A percentile compares a stretch with the other conserved stretches of the same genome.
Conservation (phyloP, 495 filamentous ascomycete genomes). For the Polyplosphaeria fusca region DNA sequence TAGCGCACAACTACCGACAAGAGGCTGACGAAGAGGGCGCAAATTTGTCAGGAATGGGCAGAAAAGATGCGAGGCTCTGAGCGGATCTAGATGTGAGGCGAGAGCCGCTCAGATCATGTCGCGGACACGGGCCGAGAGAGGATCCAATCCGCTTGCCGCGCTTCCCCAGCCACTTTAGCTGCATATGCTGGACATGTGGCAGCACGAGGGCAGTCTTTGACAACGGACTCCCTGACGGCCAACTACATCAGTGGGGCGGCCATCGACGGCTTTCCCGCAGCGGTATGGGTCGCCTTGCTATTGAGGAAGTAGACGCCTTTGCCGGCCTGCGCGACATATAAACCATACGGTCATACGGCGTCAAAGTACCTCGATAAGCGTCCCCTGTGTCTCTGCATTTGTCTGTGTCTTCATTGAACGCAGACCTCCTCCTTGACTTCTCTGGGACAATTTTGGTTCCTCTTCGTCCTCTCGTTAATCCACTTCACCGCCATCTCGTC, state of each 20-base stretch:
- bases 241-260: conserved; percentile 26
- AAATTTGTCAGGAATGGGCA: neutral
- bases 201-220: conserved; percentile 24
- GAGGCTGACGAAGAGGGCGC: conserved; percentile 7
- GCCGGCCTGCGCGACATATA: conserved; percentile 21
- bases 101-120: conserved; percentile 18
- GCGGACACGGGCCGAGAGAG: conserved; percentile 22
- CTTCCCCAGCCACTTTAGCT: conserved; percentile 11
- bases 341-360: conserved; percentile 7
- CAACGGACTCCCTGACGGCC: conserved; percentile 23
- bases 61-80: neutral
- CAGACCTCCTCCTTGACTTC: conserved; percentile 11
- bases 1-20: conserved; percentile 9
- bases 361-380: neutral
- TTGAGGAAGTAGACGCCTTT: neutral
- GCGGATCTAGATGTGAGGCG: conserved; percentile 23
- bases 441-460: neutral
- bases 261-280: conserved; percentile 18
- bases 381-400: neutral
- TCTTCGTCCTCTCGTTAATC: conserved; percentile 24
- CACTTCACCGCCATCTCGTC: conserved; percentile 23
- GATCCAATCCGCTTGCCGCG: conserved; percentile 19
- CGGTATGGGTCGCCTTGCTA: conserved; percentile 27
- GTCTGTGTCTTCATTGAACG: conserved; percentile 5
- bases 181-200: conserved; percentile 30